Percentiles rank a stretch among this genome's conserved stretches.
These are phyloP conservation scores for Trichoderma polysporum DNA, from an alignment of 2,329 filamentous ascomycete species.

Conservation along the genomic window DNA sequence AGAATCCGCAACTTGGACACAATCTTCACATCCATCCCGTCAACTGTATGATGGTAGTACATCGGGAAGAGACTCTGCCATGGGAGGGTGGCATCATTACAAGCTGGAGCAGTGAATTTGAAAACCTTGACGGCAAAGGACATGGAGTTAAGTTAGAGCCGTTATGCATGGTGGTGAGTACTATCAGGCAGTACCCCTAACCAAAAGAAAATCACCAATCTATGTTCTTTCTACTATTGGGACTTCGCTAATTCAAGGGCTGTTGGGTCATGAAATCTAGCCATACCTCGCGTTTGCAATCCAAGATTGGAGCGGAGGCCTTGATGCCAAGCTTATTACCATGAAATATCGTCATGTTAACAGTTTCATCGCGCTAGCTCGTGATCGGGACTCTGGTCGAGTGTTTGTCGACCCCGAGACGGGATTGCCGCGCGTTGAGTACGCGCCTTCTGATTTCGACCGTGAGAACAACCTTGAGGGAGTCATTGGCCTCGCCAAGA, in stretches of 20 bases:
- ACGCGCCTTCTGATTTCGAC: slow-evolving; percentile 71
- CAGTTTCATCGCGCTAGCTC: slow-evolving; percentile 69
- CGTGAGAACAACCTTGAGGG: slow-evolving; percentile 70
- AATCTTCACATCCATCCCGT: slow-evolving; percentile 83
- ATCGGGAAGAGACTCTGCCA: slow-evolving; percentile 66
- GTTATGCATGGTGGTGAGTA: slow-evolving; percentile 63
- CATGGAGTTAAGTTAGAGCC: slow-evolving; percentile 83
- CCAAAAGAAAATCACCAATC: not conserved
- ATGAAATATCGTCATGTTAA: slow-evolving; percentile 68
- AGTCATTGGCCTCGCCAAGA: slow-evolving; percentile 68
- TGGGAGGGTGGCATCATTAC: slow-evolving; percentile 80
- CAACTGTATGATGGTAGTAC: slow-evolving; percentile 58
- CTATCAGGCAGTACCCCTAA: not conserved
- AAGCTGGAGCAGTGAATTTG: slow-evolving; percentile 70
- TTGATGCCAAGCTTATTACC: slow-evolving; percentile 70
- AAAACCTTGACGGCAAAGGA: slow-evolving; percentile 76
- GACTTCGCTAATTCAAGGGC: slow-evolving; percentile 15
- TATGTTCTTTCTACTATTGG: not conserved
- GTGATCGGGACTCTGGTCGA: slow-evolving; percentile 73
- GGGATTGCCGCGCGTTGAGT: slow-evolving; percentile 65
- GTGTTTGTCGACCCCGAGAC: slow-evolving; percentile 71
- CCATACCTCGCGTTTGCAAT: slow-evolving; percentile 63
- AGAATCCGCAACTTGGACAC: slow-evolving; percentile 77
- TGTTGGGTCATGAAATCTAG: slow-evolving; percentile 14
- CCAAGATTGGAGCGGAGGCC: slow-evolving; percentile 65